These are phyloP conservation scores for Ascochyta koolunga DNA, from an alignment of 2,329 filamentous ascomycete species.

Conservation along the genomic window DNA sequence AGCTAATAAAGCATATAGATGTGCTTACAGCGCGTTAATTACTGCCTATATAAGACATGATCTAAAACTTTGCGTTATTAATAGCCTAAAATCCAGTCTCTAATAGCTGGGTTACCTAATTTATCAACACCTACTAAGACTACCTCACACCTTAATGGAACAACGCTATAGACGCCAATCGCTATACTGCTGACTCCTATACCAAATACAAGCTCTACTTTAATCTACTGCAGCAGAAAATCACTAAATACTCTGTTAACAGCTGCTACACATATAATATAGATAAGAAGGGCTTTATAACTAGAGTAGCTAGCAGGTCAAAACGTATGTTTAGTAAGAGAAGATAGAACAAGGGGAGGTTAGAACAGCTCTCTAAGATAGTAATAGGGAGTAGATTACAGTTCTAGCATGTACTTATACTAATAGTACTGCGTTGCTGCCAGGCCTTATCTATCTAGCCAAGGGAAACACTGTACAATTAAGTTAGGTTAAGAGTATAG, in stretches of 20 bases:
- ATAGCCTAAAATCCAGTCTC: not conserved
- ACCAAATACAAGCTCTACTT: too few relatives aligned
- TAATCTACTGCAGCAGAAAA: too few relatives aligned
- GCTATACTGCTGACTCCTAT: too few relatives aligned
- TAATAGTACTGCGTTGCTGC: too few relatives aligned
- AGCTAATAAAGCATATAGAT: not conserved
- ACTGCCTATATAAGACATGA: not conserved
- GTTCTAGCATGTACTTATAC: constrained; percentile 12
- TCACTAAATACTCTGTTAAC: too few relatives aligned
- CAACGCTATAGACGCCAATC: not conserved
- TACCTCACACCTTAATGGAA: not conserved
- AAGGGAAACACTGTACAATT: too few relatives aligned
- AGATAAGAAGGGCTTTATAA: not conserved
- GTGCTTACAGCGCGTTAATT: too few relatives aligned
- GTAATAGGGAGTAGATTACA: constrained; percentile 13
- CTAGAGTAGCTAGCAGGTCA: not conserved
- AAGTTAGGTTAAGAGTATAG: too few relatives aligned
- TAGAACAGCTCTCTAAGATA: constrained; percentile 6
- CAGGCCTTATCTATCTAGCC: too few relatives aligned
- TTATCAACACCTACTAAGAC: not conserved
- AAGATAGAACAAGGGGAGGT: not conserved
- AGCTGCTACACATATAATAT: too few relatives aligned
- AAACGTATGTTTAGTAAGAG: not conserved
- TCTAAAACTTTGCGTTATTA: not conserved
- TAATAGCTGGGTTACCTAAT: not conserved